Conservation (phyloP, 768 basidiomycete species). For the Fibroporia radiculosa region DNA sequence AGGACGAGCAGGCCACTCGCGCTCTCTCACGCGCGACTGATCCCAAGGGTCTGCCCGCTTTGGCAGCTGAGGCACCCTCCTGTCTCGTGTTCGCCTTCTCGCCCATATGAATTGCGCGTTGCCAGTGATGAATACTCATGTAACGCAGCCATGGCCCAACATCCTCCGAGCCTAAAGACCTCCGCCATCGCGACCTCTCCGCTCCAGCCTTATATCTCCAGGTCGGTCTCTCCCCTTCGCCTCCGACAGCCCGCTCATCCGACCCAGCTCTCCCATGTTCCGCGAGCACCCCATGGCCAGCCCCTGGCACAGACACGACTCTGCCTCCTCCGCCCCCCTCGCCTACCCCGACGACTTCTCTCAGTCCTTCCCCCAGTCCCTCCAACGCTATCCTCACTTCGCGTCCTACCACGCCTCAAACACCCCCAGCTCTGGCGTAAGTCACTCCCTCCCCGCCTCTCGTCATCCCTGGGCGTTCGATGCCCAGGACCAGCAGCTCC, state of each 20-base stretch:
- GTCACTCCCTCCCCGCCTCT: conserved; percentile 11
- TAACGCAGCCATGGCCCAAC: conserved; percentile 17
- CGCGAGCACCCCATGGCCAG: conserved; percentile 3
- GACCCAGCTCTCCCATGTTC: conserved; percentile 4
- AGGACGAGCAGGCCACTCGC: conserved; percentile 5
- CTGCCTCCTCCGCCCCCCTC: conserved; percentile 5
- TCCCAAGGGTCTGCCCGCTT: conserved; percentile 9
- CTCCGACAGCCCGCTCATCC: not conserved
- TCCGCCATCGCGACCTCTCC: too few relatives aligned
- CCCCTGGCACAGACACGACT: conserved; percentile 2
- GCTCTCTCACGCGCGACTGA: conserved; percentile 9
- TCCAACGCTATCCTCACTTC: conserved; percentile 11
- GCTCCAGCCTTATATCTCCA: too few relatives aligned
- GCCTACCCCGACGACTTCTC: not conserved
- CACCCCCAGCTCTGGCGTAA: conserved; percentile 8
- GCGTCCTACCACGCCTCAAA: conserved; percentile 12
- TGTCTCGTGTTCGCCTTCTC: conserved; percentile 17
- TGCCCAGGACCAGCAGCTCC: conserved; percentile 14
- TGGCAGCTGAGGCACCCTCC: conserved; percentile 19
- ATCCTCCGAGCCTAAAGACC: conserved; percentile 14
- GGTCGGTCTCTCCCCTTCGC: conserved; percentile 6
- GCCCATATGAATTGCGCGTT: conserved; percentile 16
- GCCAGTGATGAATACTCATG: conserved; percentile 14
- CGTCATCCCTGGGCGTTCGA: conserved; percentile 17
- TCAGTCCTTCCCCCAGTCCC: conserved; percentile 8